These are phyloP conservation scores for Penicillium silybi DNA, from an alignment of 495 filamentous ascomycete species.

Conservation along the genomic window DNA sequence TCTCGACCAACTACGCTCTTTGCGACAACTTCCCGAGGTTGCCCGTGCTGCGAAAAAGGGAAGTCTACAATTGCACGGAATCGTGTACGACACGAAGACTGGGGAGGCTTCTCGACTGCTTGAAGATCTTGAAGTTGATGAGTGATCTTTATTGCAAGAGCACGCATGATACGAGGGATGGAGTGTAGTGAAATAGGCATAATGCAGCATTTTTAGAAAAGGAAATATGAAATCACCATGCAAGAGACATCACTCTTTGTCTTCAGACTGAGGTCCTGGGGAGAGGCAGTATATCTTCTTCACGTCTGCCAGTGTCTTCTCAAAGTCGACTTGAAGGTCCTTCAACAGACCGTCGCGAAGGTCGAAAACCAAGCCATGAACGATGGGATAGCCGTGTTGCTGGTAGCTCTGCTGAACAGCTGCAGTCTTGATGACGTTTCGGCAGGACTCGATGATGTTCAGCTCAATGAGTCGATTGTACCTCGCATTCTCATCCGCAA, in stretches of 20 bases:
- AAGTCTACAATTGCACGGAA: constrained; percentile 15
- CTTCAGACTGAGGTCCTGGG: neutral
- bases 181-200: neutral
- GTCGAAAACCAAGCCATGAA: constrained; percentile 69
- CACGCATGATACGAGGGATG: neutral
- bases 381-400: constrained; percentile 58
- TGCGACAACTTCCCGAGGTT: constrained; percentile 16
- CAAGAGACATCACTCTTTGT: neutral
- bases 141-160: neutral
- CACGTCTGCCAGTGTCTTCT: constrained; percentile 22
- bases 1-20: constrained; percentile 17
- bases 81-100: constrained; percentile 18
- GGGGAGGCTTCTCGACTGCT: constrained; percentile 5
- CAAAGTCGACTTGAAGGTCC: constrained; percentile 48
- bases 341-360: constrained; percentile 52
- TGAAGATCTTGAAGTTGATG: neutral
- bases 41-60: constrained; percentile 8
- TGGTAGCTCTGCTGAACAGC: constrained; percentile 60
- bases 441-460: constrained; percentile 61
- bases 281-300: constrained; percentile 33
- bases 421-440: constrained; percentile 55
- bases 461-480: constrained; percentile 59
- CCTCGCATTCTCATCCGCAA: constrained; percentile 40
- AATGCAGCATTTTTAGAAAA: neutral
- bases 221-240: neutral